Base-by-base conservation (phyloP, 805 yeast species). In the Nakazawaea anatomiae region DNA sequence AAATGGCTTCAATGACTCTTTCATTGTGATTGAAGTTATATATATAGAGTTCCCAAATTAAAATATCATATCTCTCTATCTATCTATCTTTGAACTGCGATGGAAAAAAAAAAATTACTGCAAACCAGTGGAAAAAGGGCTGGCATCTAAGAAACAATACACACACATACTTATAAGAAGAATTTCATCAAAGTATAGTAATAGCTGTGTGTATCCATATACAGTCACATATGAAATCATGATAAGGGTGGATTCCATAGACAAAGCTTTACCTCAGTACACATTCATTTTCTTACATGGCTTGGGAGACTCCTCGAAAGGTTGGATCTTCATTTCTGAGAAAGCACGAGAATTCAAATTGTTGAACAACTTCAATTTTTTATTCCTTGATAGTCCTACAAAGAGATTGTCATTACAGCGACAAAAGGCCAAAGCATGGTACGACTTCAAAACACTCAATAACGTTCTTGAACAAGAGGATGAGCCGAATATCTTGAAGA, bases 1-100 rank as follows among this genome's bases (percentile, higher is more conserved):
- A 59, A 92, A 85, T 4, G 96, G 89, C 60, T 82, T 83, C 76
- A 78, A 75, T 30, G 57, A 49, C 41, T 64, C 62, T 47, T 53
- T 62, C 72, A 67, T 65, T 38, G 25, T 18, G 25, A 18, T 18
- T 18, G 25, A 18, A 18, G 25, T 18, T 18, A 18, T 18, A 18
- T 18, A 18, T 18, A 18, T 2, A 18, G 25, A n/a, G n/a, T n/a
- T 18, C 25, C 25, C 25, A 18, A 18, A 18, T 18, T 18, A 18
- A 18, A 18, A 18, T 18, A 18, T 18, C 25, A 18, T 18, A 18
- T 18, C 25, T 18, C 25, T 18, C 3, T 18, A 2, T 18, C 25
- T 18, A 18, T 18, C 25, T 18, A 18, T 18, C 25, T 18, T 18
- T 18, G 25, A 18, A 18, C 25, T 18, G 25, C 25, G 25, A 18